A percentile compares a stretch with the other conserved stretches of the same genome.
phyloP scores from a whole-genome alignment of 176 grass and related monocot species.

The Cenchrus fungigraminus region DNA sequence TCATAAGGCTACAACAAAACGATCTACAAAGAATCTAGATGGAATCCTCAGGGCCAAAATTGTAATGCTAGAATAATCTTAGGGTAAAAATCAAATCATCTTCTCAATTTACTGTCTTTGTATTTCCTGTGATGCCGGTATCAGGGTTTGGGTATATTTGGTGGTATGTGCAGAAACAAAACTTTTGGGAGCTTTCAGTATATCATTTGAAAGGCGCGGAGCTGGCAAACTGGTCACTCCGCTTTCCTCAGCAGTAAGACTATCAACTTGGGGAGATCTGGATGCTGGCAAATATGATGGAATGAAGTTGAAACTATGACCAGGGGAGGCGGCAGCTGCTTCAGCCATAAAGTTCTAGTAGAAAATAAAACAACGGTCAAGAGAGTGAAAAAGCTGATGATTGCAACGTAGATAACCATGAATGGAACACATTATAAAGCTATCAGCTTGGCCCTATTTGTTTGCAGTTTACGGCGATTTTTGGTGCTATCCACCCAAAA shows the following conservation, averaged over 20 bases:
- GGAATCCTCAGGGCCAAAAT: background rate
- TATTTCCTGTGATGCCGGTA: constrained; percentile 24
- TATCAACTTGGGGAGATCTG: constrained; percentile 33
- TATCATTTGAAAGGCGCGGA: constrained; percentile 39
- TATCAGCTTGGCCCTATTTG: too few relatives aligned
- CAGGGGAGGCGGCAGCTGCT: constrained; percentile 49
- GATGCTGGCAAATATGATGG: constrained; percentile 52
- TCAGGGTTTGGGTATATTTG: constrained; percentile 27
- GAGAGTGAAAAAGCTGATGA: constrained; percentile 20
- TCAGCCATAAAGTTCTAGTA: constrained; percentile 58
- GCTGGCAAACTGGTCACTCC: constrained; percentile 32
- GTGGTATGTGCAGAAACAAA: constrained; percentile 44
- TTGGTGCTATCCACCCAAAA: background rate
- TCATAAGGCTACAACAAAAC: background rate
- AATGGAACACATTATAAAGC: constrained; percentile 8
- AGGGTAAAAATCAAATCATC: constrained; percentile 28
- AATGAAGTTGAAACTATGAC: constrained; percentile 50
- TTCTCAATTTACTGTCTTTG: constrained; percentile 34
- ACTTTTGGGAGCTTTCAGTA: constrained; percentile 37
- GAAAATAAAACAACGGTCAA: constrained; percentile 36
- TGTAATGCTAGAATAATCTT: background rate
- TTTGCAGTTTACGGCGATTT: too few relatives aligned
- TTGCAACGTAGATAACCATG: background rate
- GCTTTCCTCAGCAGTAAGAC: constrained; percentile 16
- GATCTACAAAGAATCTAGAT: background rate